Evolutionary conservation across 768 basidiomycete species (phyloP).

Genomic region (Phylloporus arenicola): DNA sequence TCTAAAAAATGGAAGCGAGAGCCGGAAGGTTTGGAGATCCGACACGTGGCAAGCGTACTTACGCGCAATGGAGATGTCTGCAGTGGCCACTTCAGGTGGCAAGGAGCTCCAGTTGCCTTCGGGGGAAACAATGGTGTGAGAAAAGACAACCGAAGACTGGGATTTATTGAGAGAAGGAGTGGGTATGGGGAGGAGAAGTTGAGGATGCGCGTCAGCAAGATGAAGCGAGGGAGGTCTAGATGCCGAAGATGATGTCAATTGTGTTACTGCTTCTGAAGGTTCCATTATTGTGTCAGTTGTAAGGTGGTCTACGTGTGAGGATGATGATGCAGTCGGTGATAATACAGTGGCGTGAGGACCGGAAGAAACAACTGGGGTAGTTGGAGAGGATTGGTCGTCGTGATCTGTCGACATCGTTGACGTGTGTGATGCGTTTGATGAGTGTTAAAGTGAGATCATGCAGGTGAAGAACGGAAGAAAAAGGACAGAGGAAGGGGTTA

Average conservation of each 20-base stretch:
- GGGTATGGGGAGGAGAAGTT: constrained; percentile 42
- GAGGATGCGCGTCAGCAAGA: constrained; percentile 17
- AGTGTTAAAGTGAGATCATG: constrained; percentile 19
- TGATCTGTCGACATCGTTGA: constrained; percentile 25
- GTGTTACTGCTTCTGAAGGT: constrained; percentile 14
- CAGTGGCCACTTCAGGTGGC: constrained; percentile 47
- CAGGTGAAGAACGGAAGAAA: constrained; percentile 1
- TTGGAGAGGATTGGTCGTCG: constrained; percentile 17
- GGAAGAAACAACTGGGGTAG: constrained; percentile 10
- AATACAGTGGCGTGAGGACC: constrained; percentile 22
- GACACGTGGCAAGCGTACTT: constrained; percentile 24
- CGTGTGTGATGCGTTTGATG: constrained; percentile 9
- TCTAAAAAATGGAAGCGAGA: neutral
- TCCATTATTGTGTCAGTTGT: constrained; percentile 19
- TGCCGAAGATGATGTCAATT: constrained; percentile 7
- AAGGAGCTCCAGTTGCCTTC: constrained; percentile 38
- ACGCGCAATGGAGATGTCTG: constrained; percentile 58
- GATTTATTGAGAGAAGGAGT: constrained; percentile 34
- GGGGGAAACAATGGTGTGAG: constrained; percentile 35
- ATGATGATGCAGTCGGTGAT: constrained; percentile 18
- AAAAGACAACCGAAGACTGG: constrained; percentile 41
- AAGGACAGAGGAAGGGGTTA: neutral
- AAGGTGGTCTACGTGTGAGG: constrained; percentile 19
- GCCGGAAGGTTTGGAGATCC: constrained; percentile 5
- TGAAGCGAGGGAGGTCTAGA: constrained; percentile 20